A percentile compares a stretch with the other conserved stretches of the same genome.
phyloP scores from a whole-genome alignment of 2,329 filamentous ascomycete species.

The Hawksworthiomyces lignivorus region DNA sequence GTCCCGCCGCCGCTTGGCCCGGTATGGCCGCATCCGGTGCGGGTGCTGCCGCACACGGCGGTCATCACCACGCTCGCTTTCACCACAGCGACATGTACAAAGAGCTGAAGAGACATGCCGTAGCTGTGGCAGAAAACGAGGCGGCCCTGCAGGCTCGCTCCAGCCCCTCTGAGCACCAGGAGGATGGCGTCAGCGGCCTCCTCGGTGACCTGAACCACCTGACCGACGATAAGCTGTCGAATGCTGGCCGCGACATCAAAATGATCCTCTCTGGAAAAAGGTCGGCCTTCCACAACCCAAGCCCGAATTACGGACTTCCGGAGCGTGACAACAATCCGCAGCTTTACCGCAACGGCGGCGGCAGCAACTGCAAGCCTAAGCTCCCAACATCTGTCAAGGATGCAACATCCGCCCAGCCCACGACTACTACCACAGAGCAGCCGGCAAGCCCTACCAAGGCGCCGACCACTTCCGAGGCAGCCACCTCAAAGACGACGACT shows the following conservation, averaged over 20 bases:
- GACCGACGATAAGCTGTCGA: conserved; percentile 23
- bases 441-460: neutral
- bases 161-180: neutral
- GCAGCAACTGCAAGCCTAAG: too few relatives aligned
- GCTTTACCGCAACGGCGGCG: too few relatives aligned
- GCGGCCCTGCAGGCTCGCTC: neutral
- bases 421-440: neutral
- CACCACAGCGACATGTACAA: conserved; percentile 8
- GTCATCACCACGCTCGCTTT: conserved; percentile 3
- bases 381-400: too few relatives aligned
- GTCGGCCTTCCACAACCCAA: neutral
- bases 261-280: conserved; percentile 22
- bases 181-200: neutral
- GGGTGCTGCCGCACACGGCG: neutral
- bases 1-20: conserved; percentile 10
- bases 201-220: conserved; percentile 31
- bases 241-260: conserved; percentile 29
- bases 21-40: conserved; percentile 9
- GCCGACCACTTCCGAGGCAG: neutral
- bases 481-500: neutral
- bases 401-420: neutral
- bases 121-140: neutral
- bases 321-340: too few relatives aligned
- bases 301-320: too few relatives aligned
- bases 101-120: conserved; percentile 5